Evolutionary conservation across 1,139 yeast species (phyloP), one percentile per base, ranked within the genome.

Genomic region (Ashbya aceris): DNA sequence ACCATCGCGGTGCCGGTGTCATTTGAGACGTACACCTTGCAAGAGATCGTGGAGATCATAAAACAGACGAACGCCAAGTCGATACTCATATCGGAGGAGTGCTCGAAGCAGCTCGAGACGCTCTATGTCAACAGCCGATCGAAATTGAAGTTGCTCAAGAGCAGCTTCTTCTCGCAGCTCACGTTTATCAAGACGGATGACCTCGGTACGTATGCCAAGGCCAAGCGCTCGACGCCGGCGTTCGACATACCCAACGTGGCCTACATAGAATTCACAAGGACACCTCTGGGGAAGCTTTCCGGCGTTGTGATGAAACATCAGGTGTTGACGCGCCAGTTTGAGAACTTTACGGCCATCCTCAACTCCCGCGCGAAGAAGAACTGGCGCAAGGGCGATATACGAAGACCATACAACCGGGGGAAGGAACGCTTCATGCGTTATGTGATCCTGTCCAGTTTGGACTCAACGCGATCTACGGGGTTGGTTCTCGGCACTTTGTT

Each of bases 221-320:
- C 77, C n/a, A 76, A 73, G 47, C 72, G 75, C 45, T 78, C 71
- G 50, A 79, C 64, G 55, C 96, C 86, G 1, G 75, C 82, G 0
- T 62, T 78, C 33, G 83, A 79, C 49, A 74, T 77, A 20, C 79
- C 84, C 7, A 94, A 85, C 56, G 67, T 91, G 47, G 96, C 97
- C 0, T 93, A 93, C 56, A 89, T 93, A 23, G 98, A 93, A 62
- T 93, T 83, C 58, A 79, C 94, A 0, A 73, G 93, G 51, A 83
- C 94, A 2, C 95, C 97, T 0, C 76, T 85, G 13, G 97, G 97
- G 1, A 95, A 89, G 52, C 65, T 87, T 30, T 73, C 96, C 42
- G 99, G 99, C 6, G 95, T 93, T 33, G 96, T 94, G 1, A 74
- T 93, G 58, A 83, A 93, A 28, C 97, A 91, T 56, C 70, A 86